Conservation (phyloP, 179 eudicot genomes). For the Amaranthus tricolor region DNA sequence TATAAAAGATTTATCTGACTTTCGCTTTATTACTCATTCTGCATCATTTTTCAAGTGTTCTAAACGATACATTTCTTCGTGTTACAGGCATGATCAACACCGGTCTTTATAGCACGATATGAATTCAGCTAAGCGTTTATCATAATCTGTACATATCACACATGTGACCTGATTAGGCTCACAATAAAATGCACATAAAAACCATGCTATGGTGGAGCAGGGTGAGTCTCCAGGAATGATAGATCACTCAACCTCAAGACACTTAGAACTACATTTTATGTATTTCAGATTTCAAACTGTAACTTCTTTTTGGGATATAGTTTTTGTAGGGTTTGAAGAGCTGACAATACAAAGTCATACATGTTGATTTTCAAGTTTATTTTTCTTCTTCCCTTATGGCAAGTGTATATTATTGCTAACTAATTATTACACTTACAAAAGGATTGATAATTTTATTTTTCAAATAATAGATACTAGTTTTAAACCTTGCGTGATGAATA, state of each 20-base stretch:
- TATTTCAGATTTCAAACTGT: not conserved
- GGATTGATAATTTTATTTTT: not conserved
- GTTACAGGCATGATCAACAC: constrained; percentile 28
- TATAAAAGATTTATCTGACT: not conserved
- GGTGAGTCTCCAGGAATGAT: too few relatives aligned
- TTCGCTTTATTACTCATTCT: not conserved
- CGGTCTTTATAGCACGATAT: constrained; percentile 18
- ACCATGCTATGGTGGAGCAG: constrained; percentile 15
- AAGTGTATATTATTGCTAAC: constrained; percentile 30
- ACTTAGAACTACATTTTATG: not conserved
- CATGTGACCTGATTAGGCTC: constrained; percentile 1
- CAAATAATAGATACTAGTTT: not conserved
- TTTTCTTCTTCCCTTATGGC: constrained; percentile 9
- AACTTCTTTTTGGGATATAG: constrained; percentile 14
- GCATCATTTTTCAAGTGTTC: not conserved
- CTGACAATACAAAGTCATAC: constrained; percentile 7
- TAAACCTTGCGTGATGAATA: too few relatives aligned
- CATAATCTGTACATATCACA: constrained; percentile 14
- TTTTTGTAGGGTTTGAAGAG: constrained; percentile 27
- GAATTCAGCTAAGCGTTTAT: not conserved
- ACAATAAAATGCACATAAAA: constrained; percentile 21
- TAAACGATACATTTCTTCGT: constrained; percentile 3
- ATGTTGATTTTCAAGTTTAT: constrained; percentile 3
- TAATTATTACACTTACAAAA: not conserved
- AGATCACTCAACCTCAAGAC: not conserved